A percentile compares a stretch with the other conserved stretches of the same genome.
Evolutionary conservation across 1,139 yeast genomes (phyloP).

Genomic region (Yamadazyma diddensiae): DNA sequence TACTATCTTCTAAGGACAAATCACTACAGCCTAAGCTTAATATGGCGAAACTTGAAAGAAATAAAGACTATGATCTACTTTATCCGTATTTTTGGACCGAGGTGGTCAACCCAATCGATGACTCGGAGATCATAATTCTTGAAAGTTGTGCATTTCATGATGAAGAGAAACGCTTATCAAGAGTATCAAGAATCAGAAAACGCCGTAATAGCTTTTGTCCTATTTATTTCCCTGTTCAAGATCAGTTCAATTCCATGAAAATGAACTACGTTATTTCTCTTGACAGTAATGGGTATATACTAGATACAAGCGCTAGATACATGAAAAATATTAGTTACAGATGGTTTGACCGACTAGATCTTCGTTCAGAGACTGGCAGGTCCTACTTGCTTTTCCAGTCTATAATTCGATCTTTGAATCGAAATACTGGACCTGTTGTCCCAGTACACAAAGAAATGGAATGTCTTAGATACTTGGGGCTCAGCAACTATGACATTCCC

Average conservation of each 20-base stretch:
- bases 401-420: conserved; percentile 22
- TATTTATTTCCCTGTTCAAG: conserved; percentile 22
- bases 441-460: conserved; percentile 20
- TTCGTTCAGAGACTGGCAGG: conserved; percentile 30
- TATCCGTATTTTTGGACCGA: conserved; percentile 45
- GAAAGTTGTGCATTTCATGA: conserved; percentile 34
- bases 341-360: conserved; percentile 29
- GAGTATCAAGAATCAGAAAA: conserved; percentile 10
- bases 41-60: conserved; percentile 19
- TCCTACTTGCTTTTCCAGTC: conserved; percentile 26
- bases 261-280: conserved; percentile 34
- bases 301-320: conserved; percentile 37
- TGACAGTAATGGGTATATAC: conserved; percentile 16
- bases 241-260: conserved; percentile 30
- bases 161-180: conserved; percentile 25
- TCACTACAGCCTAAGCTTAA: conserved; percentile 26
- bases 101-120: conserved; percentile 30
- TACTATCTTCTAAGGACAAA: conserved; percentile 19
- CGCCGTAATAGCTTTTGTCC: conserved; percentile 14
- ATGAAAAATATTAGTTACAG: conserved; percentile 34
- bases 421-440: conserved; percentile 5
- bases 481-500: conserved; percentile 27
- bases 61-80: conserved; percentile 34
- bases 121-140: conserved; percentile 24
- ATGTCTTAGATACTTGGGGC: conserved; percentile 22